phyloP scores from a whole-genome alignment of 2,329 filamentous ascomycete species.

The Hymenoscyphus fraxineus region DNA sequence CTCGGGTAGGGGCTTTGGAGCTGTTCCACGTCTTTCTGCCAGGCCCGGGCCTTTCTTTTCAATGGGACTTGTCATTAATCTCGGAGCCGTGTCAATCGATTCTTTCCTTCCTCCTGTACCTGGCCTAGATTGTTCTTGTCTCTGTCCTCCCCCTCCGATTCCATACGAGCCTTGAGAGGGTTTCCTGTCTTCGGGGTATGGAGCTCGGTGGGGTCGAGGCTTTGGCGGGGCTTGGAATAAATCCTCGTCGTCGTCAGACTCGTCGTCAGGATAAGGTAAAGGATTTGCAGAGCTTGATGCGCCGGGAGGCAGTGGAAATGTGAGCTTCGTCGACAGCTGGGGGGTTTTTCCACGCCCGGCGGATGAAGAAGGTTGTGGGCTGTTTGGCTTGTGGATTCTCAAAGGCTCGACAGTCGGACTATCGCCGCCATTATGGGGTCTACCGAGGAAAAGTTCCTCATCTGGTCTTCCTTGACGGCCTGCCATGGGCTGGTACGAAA shows the following conservation, averaged over 20 bases:
- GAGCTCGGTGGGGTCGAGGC: slow-evolving; percentile 33
- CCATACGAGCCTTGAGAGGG: slow-evolving; percentile 19
- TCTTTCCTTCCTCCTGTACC: slow-evolving; percentile 20
- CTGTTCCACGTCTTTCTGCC: slow-evolving; percentile 78
- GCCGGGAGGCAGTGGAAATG: slow-evolving; percentile 62
- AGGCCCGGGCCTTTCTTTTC: slow-evolving; percentile 61
- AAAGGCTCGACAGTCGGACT: slow-evolving; percentile 80
- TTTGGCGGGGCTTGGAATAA: slow-evolving; percentile 32
- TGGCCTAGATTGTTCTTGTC: slow-evolving; percentile 21
- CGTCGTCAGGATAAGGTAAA: slow-evolving; percentile 71
- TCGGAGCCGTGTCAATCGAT: slow-evolving; percentile 34
- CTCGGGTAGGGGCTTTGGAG: slow-evolving; percentile 76
- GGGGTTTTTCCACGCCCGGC: slow-evolving; percentile 46
- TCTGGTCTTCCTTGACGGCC: slow-evolving; percentile 61
- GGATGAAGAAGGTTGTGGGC: slow-evolving; percentile 48
- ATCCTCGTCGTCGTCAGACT: slow-evolving; percentile 45
- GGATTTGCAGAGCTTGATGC: slow-evolving; percentile 66
- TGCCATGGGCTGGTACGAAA: slow-evolving; percentile 29
- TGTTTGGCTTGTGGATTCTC: slow-evolving; percentile 77
- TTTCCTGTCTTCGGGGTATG: slow-evolving; percentile 35
- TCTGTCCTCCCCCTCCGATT: slow-evolving; percentile 22
- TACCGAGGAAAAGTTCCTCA: slow-evolving; percentile 76
- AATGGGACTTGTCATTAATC: slow-evolving; percentile 39
- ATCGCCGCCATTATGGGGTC: slow-evolving; percentile 45
- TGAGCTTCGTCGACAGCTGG: slow-evolving; percentile 49